phyloP scores from a whole-genome alignment of 345 rosid genomes.

The Hypericum perforatum region DNA sequence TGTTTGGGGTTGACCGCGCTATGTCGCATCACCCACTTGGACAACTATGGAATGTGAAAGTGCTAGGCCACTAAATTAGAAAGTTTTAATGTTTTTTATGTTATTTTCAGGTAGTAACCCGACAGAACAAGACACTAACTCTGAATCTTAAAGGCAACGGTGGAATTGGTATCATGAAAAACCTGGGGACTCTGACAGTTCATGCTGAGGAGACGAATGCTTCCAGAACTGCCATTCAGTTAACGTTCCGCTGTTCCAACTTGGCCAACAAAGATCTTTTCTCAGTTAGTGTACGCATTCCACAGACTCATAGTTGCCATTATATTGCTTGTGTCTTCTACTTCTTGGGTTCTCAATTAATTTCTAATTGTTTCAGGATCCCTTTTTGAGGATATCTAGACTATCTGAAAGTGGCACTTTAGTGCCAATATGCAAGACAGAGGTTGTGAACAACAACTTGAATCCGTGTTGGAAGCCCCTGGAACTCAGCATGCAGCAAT shows the following conservation, averaged over 20 bases:
- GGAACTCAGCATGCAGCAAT: constrained; percentile 64
- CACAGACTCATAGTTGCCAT: not conserved
- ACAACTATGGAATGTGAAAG: no score
- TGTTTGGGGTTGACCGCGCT: no score
- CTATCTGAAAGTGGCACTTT: constrained; percentile 38
- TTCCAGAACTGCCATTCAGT: constrained; percentile 49
- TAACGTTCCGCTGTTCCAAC: constrained; percentile 37
- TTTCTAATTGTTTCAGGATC: constrained; percentile 42
- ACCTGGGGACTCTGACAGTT: constrained; percentile 47
- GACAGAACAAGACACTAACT: constrained; percentile 35
- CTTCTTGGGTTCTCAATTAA: not conserved
- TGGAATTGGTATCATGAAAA: constrained; percentile 28
- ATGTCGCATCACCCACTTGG: no score
- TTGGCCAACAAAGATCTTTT: constrained; percentile 67
- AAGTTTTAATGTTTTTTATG: no score
- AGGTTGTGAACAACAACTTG: constrained; percentile 58
- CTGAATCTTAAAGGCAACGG: constrained; percentile 35
- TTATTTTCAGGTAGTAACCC: constrained; percentile 57
- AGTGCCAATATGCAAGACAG: constrained; percentile 70
- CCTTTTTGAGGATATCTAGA: constrained; percentile 78
- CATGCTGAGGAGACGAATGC: constrained; percentile 65
- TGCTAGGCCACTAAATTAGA: no score
- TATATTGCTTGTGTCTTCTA: not conserved
- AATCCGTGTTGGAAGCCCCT: constrained; percentile 68
- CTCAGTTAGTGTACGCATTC: constrained; percentile 61